Base-by-base conservation (phyloP, 805 yeast species). In the Saccharomycopsis vini region DNA sequence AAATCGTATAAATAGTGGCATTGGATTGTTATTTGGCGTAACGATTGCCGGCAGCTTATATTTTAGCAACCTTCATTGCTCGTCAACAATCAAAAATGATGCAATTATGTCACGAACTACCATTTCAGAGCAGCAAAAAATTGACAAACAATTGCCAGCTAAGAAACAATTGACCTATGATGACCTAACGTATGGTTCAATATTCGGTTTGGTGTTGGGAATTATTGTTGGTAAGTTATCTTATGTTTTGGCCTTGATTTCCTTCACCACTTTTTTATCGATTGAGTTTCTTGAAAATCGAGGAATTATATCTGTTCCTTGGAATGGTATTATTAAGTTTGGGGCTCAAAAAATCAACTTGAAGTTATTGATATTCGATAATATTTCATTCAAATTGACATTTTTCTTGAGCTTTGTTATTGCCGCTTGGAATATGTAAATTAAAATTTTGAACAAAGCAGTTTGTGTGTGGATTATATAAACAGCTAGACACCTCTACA, bases 161-260 rank as follows among this genome's bases (percentile, higher is more conserved):
- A 66, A 65, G n/a, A 72, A 73, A 0, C 64, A 63, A 44, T 60
- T 77, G 50, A 70, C 72, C 53, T 79, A 79, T 54, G 69, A 68
- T 47, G 80, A 79, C 52, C 61, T 79, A 49, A 69, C 81, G 16
- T 61, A 77, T 51, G 86, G 86, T 0, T 73, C 81, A 0, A 60
- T 78, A 51, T 64, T 75, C 12, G 85, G 86, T 0, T 56, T 78
- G 35, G 64, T 72, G 39, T 54, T 72, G 39, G 86, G 86, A 2
- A 63, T 76, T 12, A 62, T 78, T 15, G 68, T 71, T 19, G 84
- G 84, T 5, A 77, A 77, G 53, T 62, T 79, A 46, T 71, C 78
- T 33, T 61, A 73, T 7, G 71, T 75, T 7, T 61, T 79, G 38
- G 75, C 75, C 33, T 64, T 73, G 36, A 53, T 75, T 36, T 55